A percentile compares a stretch with the other conserved stretches of the same genome.
These are phyloP conservation scores for Amphibolis antarctica DNA, from an alignment of 106 monocot species.

Conservation along the genomic window DNA sequence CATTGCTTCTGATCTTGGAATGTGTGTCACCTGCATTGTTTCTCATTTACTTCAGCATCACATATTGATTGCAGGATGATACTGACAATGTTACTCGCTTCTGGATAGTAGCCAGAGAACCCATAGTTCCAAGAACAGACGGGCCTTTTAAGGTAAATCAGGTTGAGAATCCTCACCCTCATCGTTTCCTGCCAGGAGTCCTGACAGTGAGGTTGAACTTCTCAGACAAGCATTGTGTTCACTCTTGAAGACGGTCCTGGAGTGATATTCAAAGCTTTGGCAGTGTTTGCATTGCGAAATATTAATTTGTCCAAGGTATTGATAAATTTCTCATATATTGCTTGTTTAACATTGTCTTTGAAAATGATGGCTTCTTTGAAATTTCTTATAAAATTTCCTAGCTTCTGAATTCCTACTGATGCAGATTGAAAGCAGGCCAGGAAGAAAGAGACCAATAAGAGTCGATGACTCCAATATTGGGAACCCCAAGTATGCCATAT, in stretches of 20 bases:
- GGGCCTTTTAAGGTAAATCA: slow-evolving; percentile 62
- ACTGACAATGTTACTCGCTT: slow-evolving; percentile 48
- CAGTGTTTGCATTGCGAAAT: slow-evolving; percentile 53
- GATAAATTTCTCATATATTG: neutral
- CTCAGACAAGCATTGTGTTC: slow-evolving; percentile 72
- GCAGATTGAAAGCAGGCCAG: slow-evolving; percentile 77
- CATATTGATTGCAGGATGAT: slow-evolving; percentile 35
- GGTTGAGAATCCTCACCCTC: neutral
- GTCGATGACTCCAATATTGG: slow-evolving; percentile 57
- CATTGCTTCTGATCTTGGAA: no score
- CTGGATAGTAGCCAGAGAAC: slow-evolving; percentile 51
- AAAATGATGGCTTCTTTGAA: neutral
- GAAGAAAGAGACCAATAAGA: slow-evolving; percentile 49
- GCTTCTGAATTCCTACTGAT: neutral
- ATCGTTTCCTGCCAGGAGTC: neutral
- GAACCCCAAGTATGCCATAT: slow-evolving; percentile 35
- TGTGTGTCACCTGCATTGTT: no score
- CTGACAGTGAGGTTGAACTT: neutral
- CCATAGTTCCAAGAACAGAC: slow-evolving; percentile 50
- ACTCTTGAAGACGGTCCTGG: slow-evolving; percentile 82
- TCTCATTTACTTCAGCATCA: neutral
- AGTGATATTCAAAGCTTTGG: slow-evolving; percentile 58
- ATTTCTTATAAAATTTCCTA: neutral
- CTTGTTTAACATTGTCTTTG: neutral
- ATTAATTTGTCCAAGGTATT: slow-evolving; percentile 63